Conservation (phyloP, 805 yeast genomes). For the Limtongia smithiae region DNA sequence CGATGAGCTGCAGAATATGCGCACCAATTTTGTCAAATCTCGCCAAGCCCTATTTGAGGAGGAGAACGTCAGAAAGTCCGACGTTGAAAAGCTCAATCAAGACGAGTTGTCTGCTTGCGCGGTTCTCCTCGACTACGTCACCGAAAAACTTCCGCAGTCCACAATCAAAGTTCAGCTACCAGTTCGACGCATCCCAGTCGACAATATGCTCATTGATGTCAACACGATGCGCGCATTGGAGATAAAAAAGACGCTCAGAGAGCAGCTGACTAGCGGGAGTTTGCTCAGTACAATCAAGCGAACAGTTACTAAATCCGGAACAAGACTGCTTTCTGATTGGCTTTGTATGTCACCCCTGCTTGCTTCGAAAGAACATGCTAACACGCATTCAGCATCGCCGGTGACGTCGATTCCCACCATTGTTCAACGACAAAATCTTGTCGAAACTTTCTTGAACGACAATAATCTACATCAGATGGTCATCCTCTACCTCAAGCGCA, state of each 20-base stretch:
- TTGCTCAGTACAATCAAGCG: conserved; percentile 63
- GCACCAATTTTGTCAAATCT: conserved; percentile 1
- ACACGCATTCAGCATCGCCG: conserved; percentile 55
- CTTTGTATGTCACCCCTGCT: conserved; percentile 36
- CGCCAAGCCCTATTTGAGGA: conserved; percentile 21
- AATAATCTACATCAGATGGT: conserved; percentile 54
- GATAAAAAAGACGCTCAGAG: conserved; percentile 30
- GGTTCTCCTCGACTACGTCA: conserved; percentile 62
- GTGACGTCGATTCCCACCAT: conserved; percentile 58
- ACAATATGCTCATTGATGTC: conserved; percentile 73
- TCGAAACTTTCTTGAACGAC: conserved; percentile 42
- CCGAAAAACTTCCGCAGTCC: conserved; percentile 68
- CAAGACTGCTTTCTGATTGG: conserved; percentile 79
- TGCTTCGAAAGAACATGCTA: too few relatives aligned
- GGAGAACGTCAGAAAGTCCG: conserved; percentile 30
- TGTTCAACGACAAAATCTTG: conserved; percentile 51
- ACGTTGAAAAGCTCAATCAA: conserved; percentile 39
- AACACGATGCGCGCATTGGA: conserved; percentile 62
- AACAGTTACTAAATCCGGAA: conserved; percentile 78
- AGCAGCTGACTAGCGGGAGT: conserved; percentile 29
- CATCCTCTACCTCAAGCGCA: conserved; percentile 55
- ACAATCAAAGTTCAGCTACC: conserved; percentile 67
- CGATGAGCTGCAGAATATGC: not conserved
- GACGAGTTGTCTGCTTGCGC: conserved; percentile 61
- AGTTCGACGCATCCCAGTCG: conserved; percentile 47